A percentile compares a stretch with the other conserved stretches of the same genome.
Evolutionary conservation across 371 early-diverging fungal species (phyloP).

Genomic region (Gilbertella persicaria): DNA sequence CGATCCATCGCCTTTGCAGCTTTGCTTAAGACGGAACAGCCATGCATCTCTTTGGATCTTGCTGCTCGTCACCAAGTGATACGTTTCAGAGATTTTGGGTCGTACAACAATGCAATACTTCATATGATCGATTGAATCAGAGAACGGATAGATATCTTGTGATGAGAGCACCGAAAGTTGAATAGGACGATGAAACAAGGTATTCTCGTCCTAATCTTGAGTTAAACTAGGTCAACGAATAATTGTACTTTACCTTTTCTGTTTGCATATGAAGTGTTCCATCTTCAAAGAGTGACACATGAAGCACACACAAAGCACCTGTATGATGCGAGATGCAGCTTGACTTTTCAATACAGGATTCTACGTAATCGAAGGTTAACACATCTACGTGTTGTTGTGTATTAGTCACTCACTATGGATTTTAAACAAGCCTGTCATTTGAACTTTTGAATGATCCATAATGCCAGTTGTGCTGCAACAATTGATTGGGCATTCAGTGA

Average conservation of each 20-base stretch:
- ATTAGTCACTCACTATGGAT: constrained; percentile 19
- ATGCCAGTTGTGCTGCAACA: constrained; percentile 13
- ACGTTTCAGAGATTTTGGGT: constrained; percentile 37
- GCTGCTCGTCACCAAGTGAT: constrained; percentile 51
- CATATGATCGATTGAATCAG: constrained; percentile 54
- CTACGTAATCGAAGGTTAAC: background rate
- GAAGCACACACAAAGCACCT: constrained; percentile 15
- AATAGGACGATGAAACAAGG: constrained; percentile 25
- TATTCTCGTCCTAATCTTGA: constrained; percentile 8
- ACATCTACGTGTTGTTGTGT: too few relatives aligned
- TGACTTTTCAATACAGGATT: constrained; percentile 22
- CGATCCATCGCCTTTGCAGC: constrained; percentile 34
- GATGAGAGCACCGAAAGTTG: constrained; percentile 26
- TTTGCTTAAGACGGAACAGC: constrained; percentile 51
- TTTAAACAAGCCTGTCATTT: constrained; percentile 19
- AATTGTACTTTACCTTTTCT: constrained; percentile 16
- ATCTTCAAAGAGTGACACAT: constrained; percentile 20
- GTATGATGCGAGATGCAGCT: constrained; percentile 22
- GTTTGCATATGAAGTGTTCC: constrained; percentile 24
- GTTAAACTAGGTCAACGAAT: background rate
- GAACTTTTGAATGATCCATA: constrained; percentile 3
- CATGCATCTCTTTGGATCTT: constrained; percentile 56
- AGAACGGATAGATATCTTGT: constrained; percentile 45
- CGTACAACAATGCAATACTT: constrained; percentile 58
- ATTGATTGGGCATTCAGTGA: constrained; percentile 22